A percentile compares a stretch with the other conserved stretches of the same genome.
Evolutionary conservation across 148 eudicot species (phyloP).

Genomic region (Spergularia marina): DNA sequence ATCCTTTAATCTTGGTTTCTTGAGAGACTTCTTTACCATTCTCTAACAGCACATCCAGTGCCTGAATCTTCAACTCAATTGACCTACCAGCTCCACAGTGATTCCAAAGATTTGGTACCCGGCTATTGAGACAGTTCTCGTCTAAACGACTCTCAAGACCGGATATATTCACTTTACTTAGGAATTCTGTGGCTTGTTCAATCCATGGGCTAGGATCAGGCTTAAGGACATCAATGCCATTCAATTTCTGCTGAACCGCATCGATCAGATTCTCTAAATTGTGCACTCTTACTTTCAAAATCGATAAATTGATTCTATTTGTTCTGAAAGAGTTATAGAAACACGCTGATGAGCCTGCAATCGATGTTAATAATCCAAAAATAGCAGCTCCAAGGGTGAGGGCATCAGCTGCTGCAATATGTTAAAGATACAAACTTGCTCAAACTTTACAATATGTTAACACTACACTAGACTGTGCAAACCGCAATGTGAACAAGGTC

Average conservation of each 20-base stretch:
- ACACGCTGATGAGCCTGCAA: slow-evolving; percentile 36
- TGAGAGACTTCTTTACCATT: slow-evolving; percentile 26
- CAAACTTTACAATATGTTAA: too few species aligned
- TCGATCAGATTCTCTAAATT: slow-evolving; percentile 28
- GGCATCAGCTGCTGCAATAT: slow-evolving; percentile 28
- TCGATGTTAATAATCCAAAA: slow-evolving; percentile 29
- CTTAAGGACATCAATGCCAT: slow-evolving; percentile 25
- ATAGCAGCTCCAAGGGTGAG: slow-evolving; percentile 38
- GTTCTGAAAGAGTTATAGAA: slow-evolving; percentile 27
- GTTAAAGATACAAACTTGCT: background rate
- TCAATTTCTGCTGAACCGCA: slow-evolving; percentile 22
- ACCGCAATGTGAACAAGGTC: background rate
- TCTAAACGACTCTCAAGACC: slow-evolving; percentile 21
- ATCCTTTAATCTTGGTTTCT: slow-evolving; percentile 26
- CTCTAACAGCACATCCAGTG: slow-evolving; percentile 22
- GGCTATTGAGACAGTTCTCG: slow-evolving; percentile 19
- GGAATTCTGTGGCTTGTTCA: slow-evolving; percentile 18
- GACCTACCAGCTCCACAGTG: slow-evolving; percentile 18
- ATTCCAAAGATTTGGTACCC: slow-evolving; percentile 16
- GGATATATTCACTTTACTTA: slow-evolving; percentile 7
- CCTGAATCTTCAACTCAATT: slow-evolving; percentile 28
- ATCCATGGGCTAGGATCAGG: slow-evolving; percentile 38
- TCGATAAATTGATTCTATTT: slow-evolving; percentile 30
- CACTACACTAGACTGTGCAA: too few species aligned
- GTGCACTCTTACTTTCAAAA: slow-evolving; percentile 32